Evolutionary conservation across 257 asterid genomes (phyloP).

Genomic region (Coffea eugenioides): DNA sequence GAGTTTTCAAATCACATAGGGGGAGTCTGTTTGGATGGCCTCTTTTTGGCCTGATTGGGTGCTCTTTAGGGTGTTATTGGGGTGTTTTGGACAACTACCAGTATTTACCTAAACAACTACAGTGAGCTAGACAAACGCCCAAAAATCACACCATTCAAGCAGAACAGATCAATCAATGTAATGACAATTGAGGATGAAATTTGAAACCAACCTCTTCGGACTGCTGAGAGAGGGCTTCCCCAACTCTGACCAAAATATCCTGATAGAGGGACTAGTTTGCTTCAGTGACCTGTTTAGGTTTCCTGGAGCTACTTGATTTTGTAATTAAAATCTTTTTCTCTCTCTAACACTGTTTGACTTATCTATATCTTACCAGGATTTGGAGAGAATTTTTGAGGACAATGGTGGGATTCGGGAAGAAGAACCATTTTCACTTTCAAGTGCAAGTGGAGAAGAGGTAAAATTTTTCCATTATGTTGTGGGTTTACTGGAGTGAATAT

Average conservation of each 20-base stretch:
- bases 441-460: slow-evolving; percentile 54
- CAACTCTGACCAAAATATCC: background rate
- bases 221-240: background rate
- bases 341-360: background rate
- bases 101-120: too few relatives aligned
- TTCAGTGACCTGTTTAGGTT: background rate
- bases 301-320: background rate
- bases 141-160: too few relatives aligned
- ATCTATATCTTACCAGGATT: slow-evolving; percentile 52
- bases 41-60: too few relatives aligned
- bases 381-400: slow-evolving; percentile 67
- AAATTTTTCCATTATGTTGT: background rate
- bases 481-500: slow-evolving; percentile 5
- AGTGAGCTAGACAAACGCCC: too few relatives aligned
- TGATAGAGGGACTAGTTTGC: background rate
- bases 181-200: background rate
- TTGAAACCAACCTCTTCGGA: background rate
- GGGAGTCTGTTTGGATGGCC: background rate
- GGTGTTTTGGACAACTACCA: too few relatives aligned
- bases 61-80: too few relatives aligned
- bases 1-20: background rate
- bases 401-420: slow-evolving; percentile 69
- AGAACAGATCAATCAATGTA: too few relatives aligned
- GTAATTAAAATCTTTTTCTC: background rate
- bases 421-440: slow-evolving; percentile 79